A percentile compares a stretch with the other conserved stretches of the same genome.
phyloP scores from a whole-genome alignment of 2,329 filamentous ascomycete species.

The Beauveria sp. region DNA sequence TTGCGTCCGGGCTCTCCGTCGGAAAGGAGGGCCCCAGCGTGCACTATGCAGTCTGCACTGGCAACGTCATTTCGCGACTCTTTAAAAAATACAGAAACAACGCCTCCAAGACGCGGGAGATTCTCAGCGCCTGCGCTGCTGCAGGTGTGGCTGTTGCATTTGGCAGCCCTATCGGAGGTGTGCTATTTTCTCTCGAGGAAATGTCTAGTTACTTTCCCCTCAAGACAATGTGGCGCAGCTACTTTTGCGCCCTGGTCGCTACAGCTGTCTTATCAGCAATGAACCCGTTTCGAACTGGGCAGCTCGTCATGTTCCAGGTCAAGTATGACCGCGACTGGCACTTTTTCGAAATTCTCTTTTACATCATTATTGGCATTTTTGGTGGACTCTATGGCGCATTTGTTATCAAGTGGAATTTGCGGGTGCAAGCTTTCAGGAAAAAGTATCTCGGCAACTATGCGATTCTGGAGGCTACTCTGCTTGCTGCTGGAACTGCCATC shows the following conservation, averaged over 20 bases:
- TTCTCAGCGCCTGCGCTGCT: conserved; percentile 87
- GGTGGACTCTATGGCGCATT: conserved; percentile 93
- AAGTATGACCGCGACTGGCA: conserved; percentile 95
- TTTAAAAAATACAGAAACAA: conserved; percentile 90
- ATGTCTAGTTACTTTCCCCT: conserved; percentile 95
- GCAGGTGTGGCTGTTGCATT: conserved; percentile 95
- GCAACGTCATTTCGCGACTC: conserved; percentile 88
- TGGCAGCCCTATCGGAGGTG: conserved; percentile 92
- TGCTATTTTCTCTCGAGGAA: conserved; percentile 94
- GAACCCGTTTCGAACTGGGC: conserved; percentile 95
- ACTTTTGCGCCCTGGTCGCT: conserved; percentile 93
- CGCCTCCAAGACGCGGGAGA: conserved; percentile 89
- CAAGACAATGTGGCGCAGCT: conserved; percentile 96
- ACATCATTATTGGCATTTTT: conserved; percentile 83
- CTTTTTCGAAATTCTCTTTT: conserved; percentile 93
- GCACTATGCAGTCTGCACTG: conserved; percentile 97
- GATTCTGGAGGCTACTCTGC: conserved; percentile 74
- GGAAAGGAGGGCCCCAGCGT: conserved; percentile 97
- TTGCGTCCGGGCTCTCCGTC: conserved; percentile 87
- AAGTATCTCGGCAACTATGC: conserved; percentile 81
- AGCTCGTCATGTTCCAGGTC: conserved; percentile 98
- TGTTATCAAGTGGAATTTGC: conserved; percentile 95
- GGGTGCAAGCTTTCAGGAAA: conserved; percentile 86
- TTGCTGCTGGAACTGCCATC: conserved; percentile 77
- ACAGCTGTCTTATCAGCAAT: conserved; percentile 88